These are phyloP conservation scores for Trichosanthes truncata DNA, from an alignment of 306 rosid genomes.

Conservation along the genomic window DNA sequence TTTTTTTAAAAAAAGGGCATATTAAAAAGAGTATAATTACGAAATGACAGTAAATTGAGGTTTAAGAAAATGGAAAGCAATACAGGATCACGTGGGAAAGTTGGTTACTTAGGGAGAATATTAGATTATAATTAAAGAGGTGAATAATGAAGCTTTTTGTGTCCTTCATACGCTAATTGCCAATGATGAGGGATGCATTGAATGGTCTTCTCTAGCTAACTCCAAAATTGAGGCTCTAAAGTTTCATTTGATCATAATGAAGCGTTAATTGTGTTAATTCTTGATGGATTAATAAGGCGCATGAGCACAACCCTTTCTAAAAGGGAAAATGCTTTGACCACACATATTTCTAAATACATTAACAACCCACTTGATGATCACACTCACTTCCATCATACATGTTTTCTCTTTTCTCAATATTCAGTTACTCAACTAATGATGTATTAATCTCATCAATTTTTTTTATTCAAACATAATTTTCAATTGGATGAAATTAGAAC, in stretches of 20 bases:
- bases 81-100: neutral
- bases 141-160: neutral
- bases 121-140: neutral
- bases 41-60: neutral
- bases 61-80: neutral
- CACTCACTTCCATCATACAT: neutral
- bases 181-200: neutral
- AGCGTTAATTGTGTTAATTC: conserved; percentile 2
- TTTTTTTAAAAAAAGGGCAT: no score
- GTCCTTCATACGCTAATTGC: neutral
- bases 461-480: neutral
- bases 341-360: neutral
- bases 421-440: neutral
- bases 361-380: neutral
- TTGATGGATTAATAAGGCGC: neutral
- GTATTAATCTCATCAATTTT: neutral
- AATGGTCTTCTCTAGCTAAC: neutral
- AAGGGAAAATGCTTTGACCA: neutral
- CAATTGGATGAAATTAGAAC: neutral
- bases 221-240: neutral
- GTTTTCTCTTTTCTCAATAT: neutral
- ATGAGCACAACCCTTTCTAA: neutral
- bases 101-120: neutral
- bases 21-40: neutral
- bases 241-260: neutral